Evolutionary conservation across 1,284 basidiomycete genomes (phyloP).

Genomic region (Marasmius oreades): DNA sequence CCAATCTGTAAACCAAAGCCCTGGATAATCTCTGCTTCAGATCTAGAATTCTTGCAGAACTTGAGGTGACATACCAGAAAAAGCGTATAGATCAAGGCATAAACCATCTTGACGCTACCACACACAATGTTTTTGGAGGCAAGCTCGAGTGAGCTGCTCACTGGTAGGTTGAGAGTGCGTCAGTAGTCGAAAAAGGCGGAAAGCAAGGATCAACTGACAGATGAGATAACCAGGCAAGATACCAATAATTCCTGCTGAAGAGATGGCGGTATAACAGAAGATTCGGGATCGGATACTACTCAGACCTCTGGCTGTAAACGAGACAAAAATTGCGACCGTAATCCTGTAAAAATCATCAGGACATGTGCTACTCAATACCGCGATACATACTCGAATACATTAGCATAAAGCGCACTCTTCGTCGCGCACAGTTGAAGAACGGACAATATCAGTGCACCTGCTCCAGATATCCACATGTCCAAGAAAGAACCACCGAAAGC

Average conservation of each 20-base stretch:
- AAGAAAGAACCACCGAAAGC: slow-evolving; percentile 83
- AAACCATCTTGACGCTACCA: slow-evolving; percentile 88
- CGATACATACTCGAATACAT: slow-evolving; percentile 78
- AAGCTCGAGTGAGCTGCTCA: slow-evolving; percentile 82
- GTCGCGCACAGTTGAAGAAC: slow-evolving; percentile 68
- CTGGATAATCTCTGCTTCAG: slow-evolving; percentile 26
- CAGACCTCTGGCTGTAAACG: slow-evolving; percentile 75
- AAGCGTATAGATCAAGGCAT: slow-evolving; percentile 86
- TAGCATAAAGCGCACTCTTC: slow-evolving; percentile 77
- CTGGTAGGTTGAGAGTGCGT: slow-evolving; percentile 34
- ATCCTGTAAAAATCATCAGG: slow-evolving; percentile 49
- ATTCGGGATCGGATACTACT: slow-evolving; percentile 69
- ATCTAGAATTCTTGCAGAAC: slow-evolving; percentile 9
- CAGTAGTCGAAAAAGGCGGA: slow-evolving; percentile 1
- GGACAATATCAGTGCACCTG: slow-evolving; percentile 60
- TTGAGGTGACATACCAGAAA: slow-evolving; percentile 55
- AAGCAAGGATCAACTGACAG: slow-evolving; percentile 42
- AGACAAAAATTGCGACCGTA: slow-evolving; percentile 76
- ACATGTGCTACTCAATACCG: background rate
- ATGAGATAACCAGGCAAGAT: slow-evolving; percentile 84
- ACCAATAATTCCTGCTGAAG: slow-evolving; percentile 76
- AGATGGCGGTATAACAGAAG: slow-evolving; percentile 88
- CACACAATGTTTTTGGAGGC: slow-evolving; percentile 87
- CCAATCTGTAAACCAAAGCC: slow-evolving; percentile 89
- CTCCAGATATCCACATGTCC: slow-evolving; percentile 78